Evolutionary conservation across 345 rosid species (phyloP).

Genomic region (Leavenworthia alabamica): DNA sequence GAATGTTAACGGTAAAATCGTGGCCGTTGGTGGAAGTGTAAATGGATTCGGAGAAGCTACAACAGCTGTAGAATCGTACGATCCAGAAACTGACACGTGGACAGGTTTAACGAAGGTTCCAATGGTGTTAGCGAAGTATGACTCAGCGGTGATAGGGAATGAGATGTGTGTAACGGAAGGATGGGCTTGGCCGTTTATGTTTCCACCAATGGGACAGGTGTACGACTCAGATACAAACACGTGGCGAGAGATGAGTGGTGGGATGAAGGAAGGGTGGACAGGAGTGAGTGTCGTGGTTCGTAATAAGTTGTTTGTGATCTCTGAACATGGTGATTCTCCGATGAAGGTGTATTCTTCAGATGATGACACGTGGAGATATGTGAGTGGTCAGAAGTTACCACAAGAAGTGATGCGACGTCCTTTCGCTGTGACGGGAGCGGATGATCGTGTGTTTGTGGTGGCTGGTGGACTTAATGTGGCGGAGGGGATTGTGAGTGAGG

Average conservation of each 20-base stretch:
- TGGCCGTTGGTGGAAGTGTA: constrained; percentile 60
- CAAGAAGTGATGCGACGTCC: constrained; percentile 45
- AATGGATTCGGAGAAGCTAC: constrained; percentile 25
- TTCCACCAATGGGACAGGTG: constrained; percentile 51
- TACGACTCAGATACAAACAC: constrained; percentile 41
- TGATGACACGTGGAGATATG: constrained; percentile 47
- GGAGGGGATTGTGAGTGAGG: constrained; percentile 35
- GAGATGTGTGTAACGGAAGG: constrained; percentile 63
- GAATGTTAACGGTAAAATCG: constrained; percentile 37
- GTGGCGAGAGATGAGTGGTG: constrained; percentile 58
- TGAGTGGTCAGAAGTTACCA: constrained; percentile 51
- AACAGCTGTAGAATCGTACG: constrained; percentile 49
- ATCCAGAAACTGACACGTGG: constrained; percentile 50
- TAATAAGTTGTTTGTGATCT: constrained; percentile 43
- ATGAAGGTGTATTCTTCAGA: constrained; percentile 50
- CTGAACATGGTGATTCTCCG: constrained; percentile 62
- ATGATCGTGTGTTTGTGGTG: constrained; percentile 49
- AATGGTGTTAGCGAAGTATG: constrained; percentile 46
- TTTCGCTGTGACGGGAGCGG: constrained; percentile 42
- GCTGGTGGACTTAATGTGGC: constrained; percentile 50
- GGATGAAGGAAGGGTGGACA: constrained; percentile 76
- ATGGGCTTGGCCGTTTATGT: constrained; percentile 77
- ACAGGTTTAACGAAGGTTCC: constrained; percentile 14
- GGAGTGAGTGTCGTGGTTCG: constrained; percentile 44
- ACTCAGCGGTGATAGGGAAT: constrained; percentile 51